These are phyloP conservation scores for Pulveroboletus ravenelii DNA, from an alignment of 768 basidiomycete species.

Conservation along the genomic window DNA sequence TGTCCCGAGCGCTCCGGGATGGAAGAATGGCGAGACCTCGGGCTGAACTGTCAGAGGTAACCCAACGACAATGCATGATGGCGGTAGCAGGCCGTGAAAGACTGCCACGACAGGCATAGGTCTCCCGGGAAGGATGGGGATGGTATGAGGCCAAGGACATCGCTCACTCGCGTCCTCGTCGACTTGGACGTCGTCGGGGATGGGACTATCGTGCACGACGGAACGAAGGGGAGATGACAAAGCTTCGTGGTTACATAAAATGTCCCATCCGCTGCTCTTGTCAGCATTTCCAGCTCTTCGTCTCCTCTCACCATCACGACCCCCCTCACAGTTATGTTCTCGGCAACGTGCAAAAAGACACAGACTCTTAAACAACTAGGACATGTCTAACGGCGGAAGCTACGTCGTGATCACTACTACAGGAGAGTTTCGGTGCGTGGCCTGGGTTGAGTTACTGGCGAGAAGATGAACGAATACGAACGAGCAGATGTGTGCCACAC, in stretches of 20 bases:
- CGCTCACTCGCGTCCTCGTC: too few relatives aligned
- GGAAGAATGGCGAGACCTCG: background rate
- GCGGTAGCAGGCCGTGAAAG: background rate
- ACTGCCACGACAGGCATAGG: background rate
- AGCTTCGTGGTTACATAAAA: conserved; percentile 35
- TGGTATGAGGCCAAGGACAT: background rate
- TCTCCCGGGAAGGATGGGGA: too few relatives aligned
- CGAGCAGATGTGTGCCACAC: background rate
- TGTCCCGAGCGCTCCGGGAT: background rate
- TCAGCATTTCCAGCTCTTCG: conserved; percentile 31
- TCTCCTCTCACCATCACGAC: conserved; percentile 33
- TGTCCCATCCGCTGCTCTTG: conserved; percentile 27
- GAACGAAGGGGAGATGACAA: conserved; percentile 27
- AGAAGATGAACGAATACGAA: conserved; percentile 4
- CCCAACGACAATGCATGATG: background rate
- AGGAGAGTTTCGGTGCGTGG: conserved; percentile 12
- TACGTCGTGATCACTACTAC: conserved; percentile 13
- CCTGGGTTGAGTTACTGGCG: background rate
- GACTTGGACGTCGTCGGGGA: background rate
- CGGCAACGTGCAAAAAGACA: background rate
- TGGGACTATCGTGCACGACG: background rate
- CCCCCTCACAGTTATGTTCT: background rate
- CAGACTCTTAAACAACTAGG: background rate
- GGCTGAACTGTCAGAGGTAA: background rate
- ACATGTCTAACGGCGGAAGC: conserved; percentile 1